phyloP scores from a whole-genome alignment of 192 early-diverging fungal genomes.

The Chytriomyces confervae region DNA sequence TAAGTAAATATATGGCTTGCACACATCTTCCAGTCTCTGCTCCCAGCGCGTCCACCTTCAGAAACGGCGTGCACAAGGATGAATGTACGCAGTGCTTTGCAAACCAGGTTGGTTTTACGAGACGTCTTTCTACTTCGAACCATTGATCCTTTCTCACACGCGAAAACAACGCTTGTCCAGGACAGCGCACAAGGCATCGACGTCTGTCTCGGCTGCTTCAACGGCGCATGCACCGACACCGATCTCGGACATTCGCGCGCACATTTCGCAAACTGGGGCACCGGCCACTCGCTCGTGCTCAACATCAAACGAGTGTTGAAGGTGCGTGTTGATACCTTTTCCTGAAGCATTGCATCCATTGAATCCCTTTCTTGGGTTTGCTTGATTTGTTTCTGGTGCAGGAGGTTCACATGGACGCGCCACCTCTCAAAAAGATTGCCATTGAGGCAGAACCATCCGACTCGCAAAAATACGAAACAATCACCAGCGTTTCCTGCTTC shows the following conservation, averaged over 20 bases:
- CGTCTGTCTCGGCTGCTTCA: slow-evolving; percentile 94
- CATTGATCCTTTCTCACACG: background rate
- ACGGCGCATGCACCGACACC: slow-evolving; percentile 78
- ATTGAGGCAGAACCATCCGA: slow-evolving; percentile 76
- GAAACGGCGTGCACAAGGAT: slow-evolving; percentile 80
- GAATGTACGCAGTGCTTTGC: slow-evolving; percentile 97
- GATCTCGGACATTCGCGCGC: slow-evolving; percentile 67
- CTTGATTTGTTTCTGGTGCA: too few species aligned
- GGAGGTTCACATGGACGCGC: slow-evolving; percentile 58
- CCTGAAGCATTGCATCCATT: too few species aligned
- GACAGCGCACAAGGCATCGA: slow-evolving; percentile 80
- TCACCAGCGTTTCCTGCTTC: slow-evolving; percentile 81
- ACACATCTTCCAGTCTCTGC: slow-evolving; percentile 55
- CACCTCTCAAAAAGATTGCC: slow-evolving; percentile 93
- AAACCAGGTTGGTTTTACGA: slow-evolving; percentile 54
- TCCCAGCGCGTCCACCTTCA: slow-evolving; percentile 49
- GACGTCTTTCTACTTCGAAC: too few species aligned
- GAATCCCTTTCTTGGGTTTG: too few species aligned
- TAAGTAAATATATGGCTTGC: slow-evolving; percentile 37
- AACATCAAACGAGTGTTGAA: slow-evolving; percentile 75
- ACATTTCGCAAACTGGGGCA: slow-evolving; percentile 70
- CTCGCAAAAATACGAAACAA: slow-evolving; percentile 74
- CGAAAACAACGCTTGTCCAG: slow-evolving; percentile 45
- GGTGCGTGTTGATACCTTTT: too few species aligned
- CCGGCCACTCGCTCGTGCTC: slow-evolving; percentile 74